Evolutionary conservation across 345 rosid species (phyloP), one percentile per base, ranked within the genome.

Genomic region (Eucalyptus globulus): DNA sequence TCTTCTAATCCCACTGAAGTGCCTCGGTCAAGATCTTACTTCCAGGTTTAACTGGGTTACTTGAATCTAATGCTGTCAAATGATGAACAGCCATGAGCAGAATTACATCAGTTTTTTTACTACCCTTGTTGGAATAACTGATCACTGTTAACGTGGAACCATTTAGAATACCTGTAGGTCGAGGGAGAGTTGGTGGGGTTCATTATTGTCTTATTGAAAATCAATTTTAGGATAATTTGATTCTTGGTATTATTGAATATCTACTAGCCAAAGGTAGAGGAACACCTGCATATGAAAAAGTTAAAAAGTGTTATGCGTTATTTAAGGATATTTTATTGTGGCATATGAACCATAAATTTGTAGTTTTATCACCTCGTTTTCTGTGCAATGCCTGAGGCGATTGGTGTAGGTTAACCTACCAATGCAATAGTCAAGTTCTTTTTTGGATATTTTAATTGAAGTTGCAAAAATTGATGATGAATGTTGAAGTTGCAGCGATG

Each of bases 21-120:
- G 21, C 93, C 94, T 49, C 94, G 94, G 51, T 94, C 99, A 81
- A 90, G 91, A 89, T 91, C 98, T 65, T 93, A 89, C 90, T 93
- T 93, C 93, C 98, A 98, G 99, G 99, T 97, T 49, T 90, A 17
- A 29, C 53, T 45, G 83, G 83, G 21, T 76, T 76, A 76, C 83
- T 37, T 21, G 45, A 76, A 76, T 40, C 14, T 76, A 40, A 76
- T 76, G 45, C 83, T 37, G 45, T 37, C 83, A 37, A 37, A 76
- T 76, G 45, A 76, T 76, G 83, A 76, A 37, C 45, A 37, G 43
- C 47, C 9, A 37, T 11, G 45, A 19, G 45, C 83, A 76, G 47
- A 76, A 76, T 76, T 40, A 21, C 83, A 76, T 76, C 83, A 37
- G 83, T 76, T 24, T 37, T 37, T 76, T 76, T 19, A 76, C 83